Conservation (phyloP, 148 eudicot genomes). For the Suaeda aralocaspica region DNA sequence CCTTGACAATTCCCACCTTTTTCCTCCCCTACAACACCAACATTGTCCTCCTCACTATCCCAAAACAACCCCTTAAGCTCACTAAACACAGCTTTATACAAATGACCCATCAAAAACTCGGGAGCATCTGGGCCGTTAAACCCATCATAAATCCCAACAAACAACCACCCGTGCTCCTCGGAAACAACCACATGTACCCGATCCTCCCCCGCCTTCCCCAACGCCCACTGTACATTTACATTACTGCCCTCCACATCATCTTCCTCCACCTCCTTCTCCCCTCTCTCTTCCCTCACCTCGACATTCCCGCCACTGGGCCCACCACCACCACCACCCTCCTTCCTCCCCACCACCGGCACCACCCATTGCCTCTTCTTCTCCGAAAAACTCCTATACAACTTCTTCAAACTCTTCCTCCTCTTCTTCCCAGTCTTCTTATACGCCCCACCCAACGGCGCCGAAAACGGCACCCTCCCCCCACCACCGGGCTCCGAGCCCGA, state of each 20-base stretch:
- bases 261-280: conserved; percentile 32
- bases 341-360: conserved; percentile 65
- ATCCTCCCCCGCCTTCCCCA: conserved; percentile 98
- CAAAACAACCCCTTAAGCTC: conserved; percentile 93
- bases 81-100: conserved; percentile 66
- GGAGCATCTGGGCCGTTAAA: conserved; percentile 99
- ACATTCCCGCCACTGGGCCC: conserved; percentile 5
- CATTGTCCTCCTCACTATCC: conserved; percentile 51
- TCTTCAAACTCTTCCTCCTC: conserved; percentile 69
- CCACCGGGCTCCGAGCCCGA: conserved; percentile 17
- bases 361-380: conserved; percentile 91
- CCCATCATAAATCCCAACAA: conserved; percentile 99
- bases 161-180: conserved; percentile 93
- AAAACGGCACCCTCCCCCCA: conserved; percentile 64
- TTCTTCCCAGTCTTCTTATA: conserved; percentile 42
- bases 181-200: conserved; percentile 97
- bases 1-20: neutral
- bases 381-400: conserved; percentile 61
- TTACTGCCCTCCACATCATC: conserved; percentile 44
- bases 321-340: conserved; percentile 25
- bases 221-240: conserved; percentile 97
- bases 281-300: conserved; percentile 28
- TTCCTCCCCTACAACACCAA: neutral
- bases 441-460: conserved; percentile 67
- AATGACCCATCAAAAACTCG: conserved; percentile 88